Percentiles rank a stretch among this genome's conserved stretches.
Conservation (phyloP, 1,284 basidiomycete genomes). For the Cutaneotrichosporon cavernicola region DNA sequence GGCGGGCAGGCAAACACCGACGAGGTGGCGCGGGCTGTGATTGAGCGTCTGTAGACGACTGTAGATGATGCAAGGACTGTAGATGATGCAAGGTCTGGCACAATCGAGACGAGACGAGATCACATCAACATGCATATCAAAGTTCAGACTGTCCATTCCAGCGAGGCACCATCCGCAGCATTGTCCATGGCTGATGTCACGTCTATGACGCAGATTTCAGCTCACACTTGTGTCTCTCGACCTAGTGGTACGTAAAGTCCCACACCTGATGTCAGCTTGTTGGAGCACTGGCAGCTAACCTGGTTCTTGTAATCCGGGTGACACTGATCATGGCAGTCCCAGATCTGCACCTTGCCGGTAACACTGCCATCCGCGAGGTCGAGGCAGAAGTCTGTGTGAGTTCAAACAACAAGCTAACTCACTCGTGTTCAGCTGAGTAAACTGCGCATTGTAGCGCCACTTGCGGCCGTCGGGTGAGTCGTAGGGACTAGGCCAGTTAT, state of each 20-base stretch:
- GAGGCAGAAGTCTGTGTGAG: conserved; percentile 12
- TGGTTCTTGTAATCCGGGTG: conserved; percentile 3
- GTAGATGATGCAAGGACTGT: not conserved
- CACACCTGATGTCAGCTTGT: conserved; percentile 1
- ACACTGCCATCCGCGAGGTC: conserved; percentile 2
- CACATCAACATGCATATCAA: not conserved
- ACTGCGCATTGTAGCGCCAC: not conserved
- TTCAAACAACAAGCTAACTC: not conserved
- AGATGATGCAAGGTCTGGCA: not conserved
- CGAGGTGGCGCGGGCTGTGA: conserved; percentile 70
- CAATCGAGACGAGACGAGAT: not conserved
- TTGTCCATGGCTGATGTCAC: not conserved
- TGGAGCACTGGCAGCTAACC: not conserved
- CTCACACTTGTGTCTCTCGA: too few relatives aligned
- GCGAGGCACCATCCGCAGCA: not conserved
- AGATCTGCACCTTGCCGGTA: conserved; percentile 11
- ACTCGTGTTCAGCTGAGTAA: not conserved
- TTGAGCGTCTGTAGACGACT: conserved; percentile 17
- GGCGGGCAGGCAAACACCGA: conserved; percentile 73
- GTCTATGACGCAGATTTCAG: not conserved
- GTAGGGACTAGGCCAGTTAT: conserved; percentile 9
- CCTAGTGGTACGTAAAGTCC: conserved; percentile 6
- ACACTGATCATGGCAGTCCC: conserved; percentile 1
- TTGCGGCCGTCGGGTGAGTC: conserved; percentile 3
- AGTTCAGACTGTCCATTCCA: not conserved